Percentiles rank a stretch among this genome's conserved stretches.
Evolutionary conservation across 176 grass and related monocot species (phyloP).

Genomic region (Oryza australiensis): DNA sequence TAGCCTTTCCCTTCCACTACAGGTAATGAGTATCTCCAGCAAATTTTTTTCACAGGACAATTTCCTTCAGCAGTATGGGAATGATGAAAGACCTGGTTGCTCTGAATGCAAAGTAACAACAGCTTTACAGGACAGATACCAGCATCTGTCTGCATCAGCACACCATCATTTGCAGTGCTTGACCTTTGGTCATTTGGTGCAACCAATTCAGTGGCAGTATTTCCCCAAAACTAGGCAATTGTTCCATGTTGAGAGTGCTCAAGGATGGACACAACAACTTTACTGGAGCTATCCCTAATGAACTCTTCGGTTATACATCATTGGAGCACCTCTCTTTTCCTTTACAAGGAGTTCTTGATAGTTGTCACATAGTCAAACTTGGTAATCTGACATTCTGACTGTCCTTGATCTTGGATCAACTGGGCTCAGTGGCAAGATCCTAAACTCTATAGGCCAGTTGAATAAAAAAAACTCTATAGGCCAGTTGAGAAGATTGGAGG

Average conservation of each 20-base stretch:
- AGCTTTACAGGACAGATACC: conserved; percentile 66
- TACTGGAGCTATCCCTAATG: conserved; percentile 44
- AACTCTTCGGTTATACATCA: conserved; percentile 51
- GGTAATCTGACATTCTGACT: conserved; percentile 32
- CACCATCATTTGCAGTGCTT: conserved; percentile 46
- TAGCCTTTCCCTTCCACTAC: conserved; percentile 28
- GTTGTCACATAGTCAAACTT: conserved; percentile 43
- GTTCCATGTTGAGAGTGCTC: conserved; percentile 56
- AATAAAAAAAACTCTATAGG: conserved; percentile 55
- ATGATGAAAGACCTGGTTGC: conserved; percentile 49
- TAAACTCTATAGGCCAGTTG: conserved; percentile 58
- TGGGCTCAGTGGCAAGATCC: conserved; percentile 39
- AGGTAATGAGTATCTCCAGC: conserved; percentile 77
- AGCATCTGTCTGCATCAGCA: conserved; percentile 43
- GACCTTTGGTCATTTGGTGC: conserved; percentile 47
- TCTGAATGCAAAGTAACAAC: conserved; percentile 71
- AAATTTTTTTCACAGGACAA: conserved; percentile 61
- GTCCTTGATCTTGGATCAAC: conserved; percentile 56
- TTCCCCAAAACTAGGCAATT: conserved; percentile 51
- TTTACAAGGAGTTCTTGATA: conserved; percentile 54
- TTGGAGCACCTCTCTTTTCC: conserved; percentile 54
- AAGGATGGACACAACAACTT: conserved; percentile 58
- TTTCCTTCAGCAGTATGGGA: conserved; percentile 40
- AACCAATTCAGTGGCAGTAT: conserved; percentile 58
- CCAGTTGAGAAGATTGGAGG: conserved; percentile 45